Percentiles rank a stretch among this genome's conserved stretches.
These are phyloP conservation scores for Wallacemonas collosoma DNA, from an alignment of 208 protist genomes.

Conservation along the genomic window DNA sequence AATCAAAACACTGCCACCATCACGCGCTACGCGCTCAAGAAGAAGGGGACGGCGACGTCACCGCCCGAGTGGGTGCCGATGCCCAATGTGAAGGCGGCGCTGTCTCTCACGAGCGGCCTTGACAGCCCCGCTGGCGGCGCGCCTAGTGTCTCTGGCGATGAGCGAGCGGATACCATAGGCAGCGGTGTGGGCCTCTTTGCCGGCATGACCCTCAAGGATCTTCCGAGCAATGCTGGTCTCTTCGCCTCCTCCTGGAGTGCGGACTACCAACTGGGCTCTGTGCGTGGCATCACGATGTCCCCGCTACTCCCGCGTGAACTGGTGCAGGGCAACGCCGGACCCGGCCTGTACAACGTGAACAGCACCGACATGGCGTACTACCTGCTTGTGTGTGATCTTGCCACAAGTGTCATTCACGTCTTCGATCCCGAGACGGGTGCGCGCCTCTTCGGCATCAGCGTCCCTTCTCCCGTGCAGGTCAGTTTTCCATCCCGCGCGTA, in stretches of 20 bases:
- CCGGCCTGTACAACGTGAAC: conserved; percentile 58
- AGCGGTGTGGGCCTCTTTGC: background rate
- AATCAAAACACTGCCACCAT: conserved; percentile 90
- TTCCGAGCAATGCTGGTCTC: conserved; percentile 50
- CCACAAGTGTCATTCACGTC: conserved; percentile 69
- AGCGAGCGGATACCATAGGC: background rate
- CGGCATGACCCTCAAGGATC: background rate
- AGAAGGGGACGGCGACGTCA: conserved; percentile 11
- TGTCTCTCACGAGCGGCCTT: conserved; percentile 17
- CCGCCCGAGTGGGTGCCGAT: conserved; percentile 44
- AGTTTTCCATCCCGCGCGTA: conserved; percentile 66
- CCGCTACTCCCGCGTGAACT: conserved; percentile 68
- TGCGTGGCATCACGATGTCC: conserved; percentile 81
- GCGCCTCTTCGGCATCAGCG: conserved; percentile 65
- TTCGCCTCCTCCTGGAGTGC: conserved; percentile 81
- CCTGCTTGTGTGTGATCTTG: conserved; percentile 80
- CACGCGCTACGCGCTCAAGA: conserved; percentile 57
- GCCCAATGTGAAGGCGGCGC: conserved; percentile 44
- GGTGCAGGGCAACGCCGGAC: conserved; percentile 54
- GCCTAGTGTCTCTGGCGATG: background rate
- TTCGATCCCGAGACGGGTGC: conserved; percentile 74
- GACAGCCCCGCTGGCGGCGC: conserved; percentile 8
- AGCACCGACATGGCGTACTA: conserved; percentile 54
- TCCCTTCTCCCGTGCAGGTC: conserved; percentile 87
- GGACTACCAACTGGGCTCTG: conserved; percentile 68